Conservation (phyloP, 2,329 filamentous ascomycete species). For the Venturia effusa region DNA sequence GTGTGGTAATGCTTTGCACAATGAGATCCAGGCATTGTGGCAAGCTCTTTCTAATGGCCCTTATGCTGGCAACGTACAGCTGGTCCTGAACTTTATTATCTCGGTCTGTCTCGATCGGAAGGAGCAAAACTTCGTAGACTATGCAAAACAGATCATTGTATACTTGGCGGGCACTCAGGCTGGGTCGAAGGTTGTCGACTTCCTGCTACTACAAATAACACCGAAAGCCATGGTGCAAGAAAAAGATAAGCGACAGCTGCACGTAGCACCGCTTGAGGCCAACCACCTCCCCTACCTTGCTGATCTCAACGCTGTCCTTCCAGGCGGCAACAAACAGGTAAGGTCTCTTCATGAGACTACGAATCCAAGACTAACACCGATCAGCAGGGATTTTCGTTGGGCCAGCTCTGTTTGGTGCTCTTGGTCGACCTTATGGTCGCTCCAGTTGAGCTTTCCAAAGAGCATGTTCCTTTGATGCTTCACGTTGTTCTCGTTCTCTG, state of each 20-base stretch:
- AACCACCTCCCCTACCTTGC: conserved; percentile 77
- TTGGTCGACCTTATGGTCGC: conserved; percentile 94
- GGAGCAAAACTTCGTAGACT: conserved; percentile 96
- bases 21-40: conserved; percentile 96
- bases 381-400: conserved; percentile 64
- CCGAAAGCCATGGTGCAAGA: conserved; percentile 97
- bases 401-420: conserved; percentile 84
- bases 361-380: conserved; percentile 39
- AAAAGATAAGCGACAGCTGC: conserved; percentile 37
- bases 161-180: conserved; percentile 80
- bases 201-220: conserved; percentile 78
- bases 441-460: conserved; percentile 66
- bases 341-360: not conserved
- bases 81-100: conserved; percentile 95
- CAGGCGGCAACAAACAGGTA: conserved; percentile 62
- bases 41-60: conserved; percentile 90
- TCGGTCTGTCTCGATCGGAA: conserved; percentile 82
- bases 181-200: conserved; percentile 87
- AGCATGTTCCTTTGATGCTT: conserved; percentile 74
- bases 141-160: conserved; percentile 95
- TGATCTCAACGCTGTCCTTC: conserved; percentile 67
- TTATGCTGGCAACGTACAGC: conserved; percentile 83
- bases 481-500: conserved; percentile 90
- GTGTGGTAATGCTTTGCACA: conserved; percentile 77
- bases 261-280: conserved; percentile 57